A percentile compares a stretch with the other conserved stretches of the same genome.
Evolutionary conservation across 2,329 filamentous ascomycete species (phyloP).

Genomic region (Calonectria crousiana): DNA sequence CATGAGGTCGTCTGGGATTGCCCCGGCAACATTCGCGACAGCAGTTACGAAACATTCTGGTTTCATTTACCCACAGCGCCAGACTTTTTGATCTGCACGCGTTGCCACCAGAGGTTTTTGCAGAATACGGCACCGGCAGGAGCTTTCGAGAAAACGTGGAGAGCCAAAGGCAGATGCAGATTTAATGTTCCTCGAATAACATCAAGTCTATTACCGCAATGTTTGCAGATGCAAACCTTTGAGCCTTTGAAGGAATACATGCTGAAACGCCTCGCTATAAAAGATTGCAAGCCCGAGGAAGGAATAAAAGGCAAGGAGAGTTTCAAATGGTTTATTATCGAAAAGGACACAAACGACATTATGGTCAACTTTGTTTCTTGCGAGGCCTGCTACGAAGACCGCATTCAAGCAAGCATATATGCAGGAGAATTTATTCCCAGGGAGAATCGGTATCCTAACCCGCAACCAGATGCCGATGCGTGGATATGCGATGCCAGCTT

Average conservation of each 20-base stretch:
- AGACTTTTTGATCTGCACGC: conserved; percentile 3
- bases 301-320: neutral
- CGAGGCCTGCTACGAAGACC: conserved; percentile 10
- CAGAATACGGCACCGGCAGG: neutral
- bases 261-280: neutral
- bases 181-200: conserved; percentile 8
- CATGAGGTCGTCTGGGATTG: conserved; percentile 12
- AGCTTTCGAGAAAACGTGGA: neutral
- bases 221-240: neutral
- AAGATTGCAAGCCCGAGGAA: neutral
- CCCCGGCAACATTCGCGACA: neutral
- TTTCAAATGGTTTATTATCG: conserved; percentile 11
- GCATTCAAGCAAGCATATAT: conserved; percentile 1
- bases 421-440: conserved; percentile 14
- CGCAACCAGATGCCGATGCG: neutral
- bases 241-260: conserved; percentile 2
- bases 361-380: conserved; percentile 16
- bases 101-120: neutral
- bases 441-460: neutral
- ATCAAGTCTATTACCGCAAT: neutral
- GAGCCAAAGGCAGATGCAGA: neutral
- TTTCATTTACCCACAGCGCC: neutral
- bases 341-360: conserved; percentile 1
- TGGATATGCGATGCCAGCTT: conserved; percentile 1
- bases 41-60: neutral